A percentile compares a stretch with the other conserved stretches of the same genome.
phyloP scores from a whole-genome alignment of 768 basidiomycete species.

The Tylopilus sp. region DNA sequence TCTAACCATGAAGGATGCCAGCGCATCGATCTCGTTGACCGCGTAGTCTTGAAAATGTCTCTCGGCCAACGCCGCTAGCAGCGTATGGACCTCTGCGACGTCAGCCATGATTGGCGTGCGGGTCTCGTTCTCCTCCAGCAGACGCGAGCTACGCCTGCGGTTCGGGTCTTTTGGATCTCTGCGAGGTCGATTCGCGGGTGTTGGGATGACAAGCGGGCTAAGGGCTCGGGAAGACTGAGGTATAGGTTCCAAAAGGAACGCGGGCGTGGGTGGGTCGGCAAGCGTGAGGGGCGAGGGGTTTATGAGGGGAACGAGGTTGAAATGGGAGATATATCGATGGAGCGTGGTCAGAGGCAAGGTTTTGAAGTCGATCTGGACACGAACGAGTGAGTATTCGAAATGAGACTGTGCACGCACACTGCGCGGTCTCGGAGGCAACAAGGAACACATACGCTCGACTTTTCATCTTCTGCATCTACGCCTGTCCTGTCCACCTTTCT shows the following conservation, averaged over 20 bases:
- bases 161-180: slow-evolving; percentile 60
- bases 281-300: slow-evolving; percentile 66
- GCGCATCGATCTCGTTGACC: slow-evolving; percentile 73
- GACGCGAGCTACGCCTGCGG: slow-evolving; percentile 67
- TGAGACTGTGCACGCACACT: neutral
- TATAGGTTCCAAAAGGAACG: slow-evolving; percentile 49
- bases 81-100: slow-evolving; percentile 59
- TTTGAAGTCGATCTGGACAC: slow-evolving; percentile 66
- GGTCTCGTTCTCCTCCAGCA: slow-evolving; percentile 58
- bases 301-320: slow-evolving; percentile 66
- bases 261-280: slow-evolving; percentile 69
- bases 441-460: slow-evolving; percentile 28
- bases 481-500: slow-evolving; percentile 38
- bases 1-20: slow-evolving; percentile 80
- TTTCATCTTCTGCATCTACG: slow-evolving; percentile 28
- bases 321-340: slow-evolving; percentile 70
- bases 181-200: slow-evolving; percentile 69
- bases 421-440: neutral
- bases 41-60: slow-evolving; percentile 65
- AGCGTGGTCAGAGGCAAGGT: slow-evolving; percentile 63
- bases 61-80: slow-evolving; percentile 68
- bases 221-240: slow-evolving; percentile 46
- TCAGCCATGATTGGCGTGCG: slow-evolving; percentile 71
- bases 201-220: slow-evolving; percentile 44
- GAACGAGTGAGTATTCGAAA: slow-evolving; percentile 11